phyloP scores from a whole-genome alignment of 345 rosid genomes.

The Crucihimalaya himalaica region DNA sequence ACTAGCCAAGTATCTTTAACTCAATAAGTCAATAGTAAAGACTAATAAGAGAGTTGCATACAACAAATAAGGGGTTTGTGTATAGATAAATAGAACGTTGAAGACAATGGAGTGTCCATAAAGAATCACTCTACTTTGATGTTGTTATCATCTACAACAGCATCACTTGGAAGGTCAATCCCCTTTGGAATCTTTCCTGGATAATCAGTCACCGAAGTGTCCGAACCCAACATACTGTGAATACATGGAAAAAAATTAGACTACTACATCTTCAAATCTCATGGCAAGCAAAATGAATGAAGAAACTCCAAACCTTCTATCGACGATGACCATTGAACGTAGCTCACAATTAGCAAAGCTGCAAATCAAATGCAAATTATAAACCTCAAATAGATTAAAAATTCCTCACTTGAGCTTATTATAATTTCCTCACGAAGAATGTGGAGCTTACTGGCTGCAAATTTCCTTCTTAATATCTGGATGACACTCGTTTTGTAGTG shows the following conservation, averaged over 20 bases:
- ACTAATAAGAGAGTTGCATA: constrained; percentile 33
- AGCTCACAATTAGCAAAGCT: constrained; percentile 98
- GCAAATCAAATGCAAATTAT: constrained; percentile 33
- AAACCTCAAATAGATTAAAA: neutral
- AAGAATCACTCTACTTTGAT: constrained; percentile 24
- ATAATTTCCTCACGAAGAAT: neutral
- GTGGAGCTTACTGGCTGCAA: constrained; percentile 59
- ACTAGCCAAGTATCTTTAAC: neutral
- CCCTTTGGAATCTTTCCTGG: constrained; percentile 84
- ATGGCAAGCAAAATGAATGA: neutral
- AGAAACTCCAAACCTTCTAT: constrained; percentile 59
- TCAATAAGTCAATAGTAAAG: constrained; percentile 10
- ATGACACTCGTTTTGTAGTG: constrained; percentile 76
- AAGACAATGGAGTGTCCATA: constrained; percentile 6
- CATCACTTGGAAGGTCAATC: constrained; percentile 56
- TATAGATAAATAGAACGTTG: constrained; percentile 24
- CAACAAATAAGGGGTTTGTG: constrained; percentile 9
- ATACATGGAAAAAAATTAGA: constrained; percentile 7
- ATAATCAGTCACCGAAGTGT: constrained; percentile 60
- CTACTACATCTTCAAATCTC: neutral
- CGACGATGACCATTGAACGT: constrained; percentile 85
- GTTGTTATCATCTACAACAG: constrained; percentile 34
- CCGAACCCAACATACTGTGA: constrained; percentile 73
- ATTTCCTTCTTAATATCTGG: constrained; percentile 79
- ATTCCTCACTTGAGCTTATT: neutral